Evolutionary conservation across 805 yeast genomes (phyloP), one percentile per base, ranked within the genome.

Genomic region (Lipomyces sp.): DNA sequence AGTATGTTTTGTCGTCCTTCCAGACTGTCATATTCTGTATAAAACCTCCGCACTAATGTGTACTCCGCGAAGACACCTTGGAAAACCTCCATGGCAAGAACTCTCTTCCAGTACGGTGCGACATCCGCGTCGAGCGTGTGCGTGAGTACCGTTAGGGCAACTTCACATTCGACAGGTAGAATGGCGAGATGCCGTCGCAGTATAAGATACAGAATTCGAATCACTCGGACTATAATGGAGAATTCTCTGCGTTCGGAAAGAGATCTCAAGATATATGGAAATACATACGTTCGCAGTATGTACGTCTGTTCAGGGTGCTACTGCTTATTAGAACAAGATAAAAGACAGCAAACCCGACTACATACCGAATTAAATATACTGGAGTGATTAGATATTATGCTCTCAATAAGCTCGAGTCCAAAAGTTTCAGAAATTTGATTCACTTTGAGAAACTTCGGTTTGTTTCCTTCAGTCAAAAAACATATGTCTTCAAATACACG

Each of bases 401-500:
- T 89, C 77, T 95, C 98, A 30, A 95, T 76, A 35, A 94, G 83
- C 74, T 94, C 99, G 61, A 95, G 83, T 0, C 92, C 91, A 65
- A 92, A 83, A 57, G 86, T 83, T 76, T 88, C 85, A 56, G 90
- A 82, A 42, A 89, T 74, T 63, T 83, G 78, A 59, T 80, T 77
- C 45, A 86, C 77, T 65, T 84, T 84, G 63, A 92, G 76, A 69
- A 85, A 86, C 0, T 75, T 66, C 0, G 92, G 87, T 39, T 81
- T 80, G 65, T 84, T 86, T 64, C 83, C 85, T 61, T 87, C 89
- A 8, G 88, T 84, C 51, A 90, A 75, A 1, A 84, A 80, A 72
- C 97, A 91, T 34, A 94, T 80, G 76, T 93, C 97, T 24, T 80
- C 78, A 67, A 93, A 86, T 2, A 92, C 82, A 66, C 87, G 78